Evolutionary conservation across 179 eudicot species (phyloP).

Genomic region (Pouteria campechiana): DNA sequence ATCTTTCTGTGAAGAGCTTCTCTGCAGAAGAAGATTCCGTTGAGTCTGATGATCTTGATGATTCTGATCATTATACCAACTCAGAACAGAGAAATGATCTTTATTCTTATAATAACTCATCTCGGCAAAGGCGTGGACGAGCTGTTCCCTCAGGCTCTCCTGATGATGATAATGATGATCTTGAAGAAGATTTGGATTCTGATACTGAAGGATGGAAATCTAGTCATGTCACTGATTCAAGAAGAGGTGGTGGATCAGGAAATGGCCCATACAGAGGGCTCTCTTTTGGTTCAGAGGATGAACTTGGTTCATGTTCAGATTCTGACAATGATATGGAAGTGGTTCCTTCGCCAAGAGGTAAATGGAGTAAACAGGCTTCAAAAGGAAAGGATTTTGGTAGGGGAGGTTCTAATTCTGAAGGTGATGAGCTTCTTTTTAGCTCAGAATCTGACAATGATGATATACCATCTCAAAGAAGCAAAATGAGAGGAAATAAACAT

Average conservation of each 20-base stretch:
- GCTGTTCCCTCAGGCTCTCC: conserved; percentile 26
- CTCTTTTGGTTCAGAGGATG: conserved; percentile 46
- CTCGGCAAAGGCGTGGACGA: conserved; percentile 14
- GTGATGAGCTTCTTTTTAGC: conserved; percentile 10
- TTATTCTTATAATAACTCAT: conserved; percentile 15
- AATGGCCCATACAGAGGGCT: conserved; percentile 7
- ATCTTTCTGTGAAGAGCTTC: conserved; percentile 40
- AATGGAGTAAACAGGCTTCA: conserved; percentile 14
- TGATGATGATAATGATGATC: too few relatives aligned
- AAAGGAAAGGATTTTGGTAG: conserved; percentile 15
- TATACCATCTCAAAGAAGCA: background rate
- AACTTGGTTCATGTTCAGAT: conserved; percentile 37
- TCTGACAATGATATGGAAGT: conserved; percentile 20
- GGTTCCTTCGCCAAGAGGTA: conserved; percentile 11
- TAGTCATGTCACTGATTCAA: conserved; percentile 50
- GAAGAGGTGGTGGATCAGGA: conserved; percentile 22
- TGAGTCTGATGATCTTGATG: conserved; percentile 40
- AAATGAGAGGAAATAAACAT: conserved; percentile 8
- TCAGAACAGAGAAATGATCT: conserved; percentile 13
- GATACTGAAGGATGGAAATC: conserved; percentile 73
- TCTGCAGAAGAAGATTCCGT: conserved; percentile 70
- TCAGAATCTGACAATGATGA: conserved; percentile 19
- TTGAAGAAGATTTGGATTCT: conserved; percentile 48
- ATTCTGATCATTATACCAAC: conserved; percentile 13
- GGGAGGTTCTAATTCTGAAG: conserved; percentile 4